Evolutionary conservation across 1,284 basidiomycete species (phyloP).

Genomic region (Ceratorhiza oryzae-sativae): DNA sequence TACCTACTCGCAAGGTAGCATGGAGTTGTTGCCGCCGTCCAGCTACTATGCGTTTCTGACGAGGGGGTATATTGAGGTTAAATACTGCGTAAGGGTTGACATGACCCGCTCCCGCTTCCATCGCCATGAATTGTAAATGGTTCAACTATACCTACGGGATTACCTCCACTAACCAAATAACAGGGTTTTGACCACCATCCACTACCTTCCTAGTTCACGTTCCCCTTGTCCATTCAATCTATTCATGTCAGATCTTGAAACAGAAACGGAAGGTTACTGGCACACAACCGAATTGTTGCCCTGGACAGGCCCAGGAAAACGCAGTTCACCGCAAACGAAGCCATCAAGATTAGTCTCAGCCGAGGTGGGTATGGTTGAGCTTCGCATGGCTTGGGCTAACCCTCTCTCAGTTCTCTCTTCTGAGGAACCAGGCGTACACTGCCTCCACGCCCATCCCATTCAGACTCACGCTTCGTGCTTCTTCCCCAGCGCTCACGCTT

Average conservation of each 20-base stretch:
- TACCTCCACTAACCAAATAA: background rate
- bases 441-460: conserved; percentile 23
- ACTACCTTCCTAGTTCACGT: conserved; percentile 27
- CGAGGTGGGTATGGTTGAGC: background rate
- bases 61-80: conserved; percentile 30
- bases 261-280: conserved; percentile 10
- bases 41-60: conserved; percentile 26
- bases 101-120: conserved; percentile 34
- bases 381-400: background rate
- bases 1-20: conserved; percentile 26
- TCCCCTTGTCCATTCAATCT: background rate
- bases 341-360: background rate
- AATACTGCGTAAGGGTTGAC: conserved; percentile 23
- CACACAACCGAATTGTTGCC: background rate
- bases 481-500: conserved; percentile 19
- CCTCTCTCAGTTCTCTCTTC: conserved; percentile 5
- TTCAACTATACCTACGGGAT: background rate
- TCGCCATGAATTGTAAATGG: conserved; percentile 25
- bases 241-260: background rate
- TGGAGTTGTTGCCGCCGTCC: conserved; percentile 13
- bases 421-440: conserved; percentile 19
- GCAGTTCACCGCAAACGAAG: background rate
- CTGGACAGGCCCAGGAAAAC: background rate
- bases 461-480: conserved; percentile 17
- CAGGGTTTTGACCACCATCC: conserved; percentile 9